Percentiles rank a stretch among this genome's conserved stretches.
Conservation (phyloP, 2,329 filamentous ascomycete species). For the Lasiodiplodia gonubiensis region DNA sequence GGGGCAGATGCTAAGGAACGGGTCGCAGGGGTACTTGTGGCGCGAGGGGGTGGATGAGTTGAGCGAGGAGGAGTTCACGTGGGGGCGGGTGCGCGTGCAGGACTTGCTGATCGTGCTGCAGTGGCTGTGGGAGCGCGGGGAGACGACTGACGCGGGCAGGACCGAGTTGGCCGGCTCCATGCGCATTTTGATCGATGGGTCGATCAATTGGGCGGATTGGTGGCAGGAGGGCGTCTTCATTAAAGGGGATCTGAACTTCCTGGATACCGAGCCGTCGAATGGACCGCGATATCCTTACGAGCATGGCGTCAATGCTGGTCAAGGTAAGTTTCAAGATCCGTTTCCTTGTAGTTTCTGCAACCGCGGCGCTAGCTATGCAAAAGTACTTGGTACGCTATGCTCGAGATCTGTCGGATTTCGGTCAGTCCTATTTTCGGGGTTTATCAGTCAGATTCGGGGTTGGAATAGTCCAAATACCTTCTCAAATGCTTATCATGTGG, state of each 20-base stretch:
- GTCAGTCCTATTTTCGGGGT: background rate
- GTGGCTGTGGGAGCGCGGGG: slow-evolving; percentile 52
- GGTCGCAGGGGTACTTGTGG: slow-evolving; percentile 58
- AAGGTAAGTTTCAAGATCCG: slow-evolving; percentile 30
- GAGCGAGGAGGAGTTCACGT: slow-evolving; percentile 15
- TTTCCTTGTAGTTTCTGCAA: background rate
- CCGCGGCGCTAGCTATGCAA: background rate
- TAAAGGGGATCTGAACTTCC: slow-evolving; percentile 37
- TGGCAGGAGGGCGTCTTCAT: slow-evolving; percentile 36
- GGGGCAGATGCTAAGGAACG: slow-evolving; percentile 61
- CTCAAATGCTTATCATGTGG: background rate
- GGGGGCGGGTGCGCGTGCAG: slow-evolving; percentile 33
- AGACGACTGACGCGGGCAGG: background rate
- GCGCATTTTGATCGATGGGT: slow-evolving; percentile 48
- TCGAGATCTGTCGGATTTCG: background rate
- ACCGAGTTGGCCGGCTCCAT: slow-evolving; percentile 51
- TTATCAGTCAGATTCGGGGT: background rate
- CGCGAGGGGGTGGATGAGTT: slow-evolving; percentile 47
- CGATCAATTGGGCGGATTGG: slow-evolving; percentile 42
- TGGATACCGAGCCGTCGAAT: slow-evolving; percentile 34
- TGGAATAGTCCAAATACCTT: background rate
- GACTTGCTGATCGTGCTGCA: slow-evolving; percentile 56
- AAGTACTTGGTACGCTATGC: background rate
- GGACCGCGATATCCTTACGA: slow-evolving; percentile 32
- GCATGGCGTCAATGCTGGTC: slow-evolving; percentile 37